A percentile compares a stretch with the other conserved stretches of the same genome.
phyloP scores from a whole-genome alignment of 495 filamentous ascomycete species.

The Wilcoxina mikolae region DNA sequence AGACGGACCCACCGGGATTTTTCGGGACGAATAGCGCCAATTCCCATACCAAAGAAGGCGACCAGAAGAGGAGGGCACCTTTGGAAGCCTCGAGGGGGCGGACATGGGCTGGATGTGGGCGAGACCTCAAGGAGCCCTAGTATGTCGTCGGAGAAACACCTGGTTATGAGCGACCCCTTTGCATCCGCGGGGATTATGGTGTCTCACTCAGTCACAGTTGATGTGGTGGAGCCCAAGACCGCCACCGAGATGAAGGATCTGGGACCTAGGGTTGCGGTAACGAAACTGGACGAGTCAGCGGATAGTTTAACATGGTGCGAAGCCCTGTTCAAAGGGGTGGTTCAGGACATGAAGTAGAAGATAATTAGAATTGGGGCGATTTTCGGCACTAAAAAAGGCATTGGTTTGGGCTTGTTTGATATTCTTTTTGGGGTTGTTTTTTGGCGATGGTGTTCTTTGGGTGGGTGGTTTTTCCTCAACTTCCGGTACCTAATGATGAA shows the following conservation, averaged over 20 bases:
- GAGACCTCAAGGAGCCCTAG: slow-evolving; percentile 7
- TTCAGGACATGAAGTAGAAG: background rate
- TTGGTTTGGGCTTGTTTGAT: no score
- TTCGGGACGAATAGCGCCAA: slow-evolving; percentile 9
- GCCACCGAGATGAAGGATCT: slow-evolving; percentile 18
- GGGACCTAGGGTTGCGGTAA: slow-evolving; percentile 19
- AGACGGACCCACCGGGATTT: slow-evolving; percentile 22
- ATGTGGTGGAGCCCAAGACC: slow-evolving; percentile 18
- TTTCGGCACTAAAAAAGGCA: no score
- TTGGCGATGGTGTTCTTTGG: no score
- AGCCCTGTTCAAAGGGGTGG: background rate
- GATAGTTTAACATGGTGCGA: slow-evolving; percentile 1
- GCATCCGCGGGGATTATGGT: slow-evolving; percentile 22
- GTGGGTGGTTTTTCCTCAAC: no score
- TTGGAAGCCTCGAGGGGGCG: no score
- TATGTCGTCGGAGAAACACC: slow-evolving; percentile 21
- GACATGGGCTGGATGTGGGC: background rate
- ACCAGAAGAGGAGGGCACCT: background rate
- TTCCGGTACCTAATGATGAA: no score
- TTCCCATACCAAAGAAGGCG: background rate
- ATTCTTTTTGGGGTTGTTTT: no score
- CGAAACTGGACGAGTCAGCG: slow-evolving; percentile 19
- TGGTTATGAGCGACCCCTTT: slow-evolving; percentile 21
- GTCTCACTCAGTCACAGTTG: slow-evolving; percentile 21
- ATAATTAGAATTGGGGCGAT: background rate